Conservation (phyloP, 2,329 filamentous ascomycete genomes). For the Trichothecium sympodiale region DNA sequence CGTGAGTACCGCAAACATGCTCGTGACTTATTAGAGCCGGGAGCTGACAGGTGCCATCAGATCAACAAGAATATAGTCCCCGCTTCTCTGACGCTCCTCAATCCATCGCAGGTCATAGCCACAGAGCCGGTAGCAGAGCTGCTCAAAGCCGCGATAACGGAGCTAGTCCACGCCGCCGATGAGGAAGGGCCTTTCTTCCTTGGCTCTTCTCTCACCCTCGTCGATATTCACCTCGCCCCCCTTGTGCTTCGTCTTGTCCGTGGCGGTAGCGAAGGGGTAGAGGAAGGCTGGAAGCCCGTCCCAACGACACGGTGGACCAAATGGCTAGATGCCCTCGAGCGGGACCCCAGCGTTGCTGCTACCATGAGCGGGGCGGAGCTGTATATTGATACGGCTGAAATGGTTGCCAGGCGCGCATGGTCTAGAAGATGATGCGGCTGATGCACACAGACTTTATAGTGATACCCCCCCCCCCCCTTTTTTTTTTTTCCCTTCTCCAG, state of each 20-base stretch:
- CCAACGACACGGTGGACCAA: conserved; percentile 52
- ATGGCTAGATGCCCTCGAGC: conserved; percentile 62
- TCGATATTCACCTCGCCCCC: conserved; percentile 66
- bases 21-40: too few species aligned
- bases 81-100: conserved; percentile 62
- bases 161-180: conserved; percentile 35
- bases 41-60: conserved; percentile 22
- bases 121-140: conserved; percentile 23
- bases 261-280: conserved; percentile 49
- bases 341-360: conserved; percentile 47
- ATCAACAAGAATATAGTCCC: conserved; percentile 70
- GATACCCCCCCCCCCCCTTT: too few species aligned
- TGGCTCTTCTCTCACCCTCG: conserved; percentile 40
- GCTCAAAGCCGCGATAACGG: conserved; percentile 53
- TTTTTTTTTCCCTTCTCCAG: too few species aligned
- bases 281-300: conserved; percentile 55
- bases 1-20: conserved; percentile 39
- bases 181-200: conserved; percentile 59
- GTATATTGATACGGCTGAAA: conserved; percentile 47
- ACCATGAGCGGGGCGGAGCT: conserved; percentile 53
- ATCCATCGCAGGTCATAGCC: conserved; percentile 46
- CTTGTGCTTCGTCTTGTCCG: conserved; percentile 61
- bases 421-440: not conserved
- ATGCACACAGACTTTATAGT: too few species aligned
- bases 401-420: conserved; percentile 18